Evolutionary conservation across 2,329 filamentous ascomycete species (phyloP).

Genomic region (Fusarium heterosporum): DNA sequence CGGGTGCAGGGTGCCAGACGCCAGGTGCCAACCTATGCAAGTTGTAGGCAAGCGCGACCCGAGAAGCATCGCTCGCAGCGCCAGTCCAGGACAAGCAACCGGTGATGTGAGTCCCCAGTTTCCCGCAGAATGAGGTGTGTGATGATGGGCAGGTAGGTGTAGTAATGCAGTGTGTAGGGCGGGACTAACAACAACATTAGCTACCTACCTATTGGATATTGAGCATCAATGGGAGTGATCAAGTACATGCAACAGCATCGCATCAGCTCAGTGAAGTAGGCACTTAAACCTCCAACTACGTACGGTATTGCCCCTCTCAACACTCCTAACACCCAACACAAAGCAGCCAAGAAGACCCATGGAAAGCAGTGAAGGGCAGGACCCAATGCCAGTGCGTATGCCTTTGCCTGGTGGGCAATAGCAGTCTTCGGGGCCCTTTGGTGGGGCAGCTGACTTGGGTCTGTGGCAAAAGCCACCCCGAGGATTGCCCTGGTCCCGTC

Average conservation of each 20-base stretch:
- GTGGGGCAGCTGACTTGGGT: constrained; percentile 52
- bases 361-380: constrained; percentile 19
- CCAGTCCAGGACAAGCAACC: constrained; percentile 36
- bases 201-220: not conserved
- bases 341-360: constrained; percentile 11
- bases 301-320: not conserved
- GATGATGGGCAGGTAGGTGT: not conserved
- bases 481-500: constrained; percentile 27
- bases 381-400: constrained; percentile 19
- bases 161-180: not conserved
- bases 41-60: constrained; percentile 41
- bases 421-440: constrained; percentile 41
- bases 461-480: constrained; percentile 49
- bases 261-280: constrained; percentile 9
- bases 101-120: constrained; percentile 33
- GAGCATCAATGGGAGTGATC: not conserved
- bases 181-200: constrained; percentile 20
- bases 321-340: constrained; percentile 12
- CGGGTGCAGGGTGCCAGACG: constrained; percentile 42
- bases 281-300: not conserved
- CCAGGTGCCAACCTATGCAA: constrained; percentile 39
- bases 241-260: constrained; percentile 26
- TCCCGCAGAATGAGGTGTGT: constrained; percentile 26
- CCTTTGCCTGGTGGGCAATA: constrained; percentile 26
- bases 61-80: constrained; percentile 33